Evolutionary conservation across 805 yeast species (phyloP).

Genomic region (Zygosaccharomyces rouxii): DNA sequence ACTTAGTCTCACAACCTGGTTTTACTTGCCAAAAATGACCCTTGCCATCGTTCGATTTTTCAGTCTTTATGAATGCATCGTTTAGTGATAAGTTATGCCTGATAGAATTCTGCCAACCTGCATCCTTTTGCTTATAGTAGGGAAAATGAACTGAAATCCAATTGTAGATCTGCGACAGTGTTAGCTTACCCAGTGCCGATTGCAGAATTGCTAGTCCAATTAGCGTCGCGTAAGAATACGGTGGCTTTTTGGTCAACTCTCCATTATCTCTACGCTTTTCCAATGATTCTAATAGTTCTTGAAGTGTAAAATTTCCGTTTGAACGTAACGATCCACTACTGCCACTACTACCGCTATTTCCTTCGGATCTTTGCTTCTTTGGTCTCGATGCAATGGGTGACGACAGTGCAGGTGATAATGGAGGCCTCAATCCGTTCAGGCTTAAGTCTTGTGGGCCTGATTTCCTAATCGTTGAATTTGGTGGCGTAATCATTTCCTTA

Average conservation of each 20-base stretch:
- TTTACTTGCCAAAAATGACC: slow-evolving; percentile 89
- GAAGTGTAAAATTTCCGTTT: slow-evolving; percentile 30
- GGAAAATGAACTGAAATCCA: slow-evolving; percentile 89
- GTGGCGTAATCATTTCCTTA: slow-evolving; percentile 28
- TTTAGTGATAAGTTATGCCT: slow-evolving; percentile 90
- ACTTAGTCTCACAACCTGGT: slow-evolving; percentile 76
- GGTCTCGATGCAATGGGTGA: slow-evolving; percentile 32
- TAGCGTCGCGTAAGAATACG: slow-evolving; percentile 87
- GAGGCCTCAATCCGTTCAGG: slow-evolving; percentile 10
- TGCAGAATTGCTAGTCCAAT: slow-evolving; percentile 90
- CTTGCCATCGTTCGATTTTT: slow-evolving; percentile 83
- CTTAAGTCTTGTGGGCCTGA: background rate
- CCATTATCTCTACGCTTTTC: slow-evolving; percentile 17
- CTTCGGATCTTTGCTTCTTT: slow-evolving; percentile 30
- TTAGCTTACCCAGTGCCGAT: slow-evolving; percentile 65
- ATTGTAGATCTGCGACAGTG: slow-evolving; percentile 77
- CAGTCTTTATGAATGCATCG: slow-evolving; percentile 86
- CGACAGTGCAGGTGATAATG: slow-evolving; percentile 32
- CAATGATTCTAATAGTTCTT: slow-evolving; percentile 28
- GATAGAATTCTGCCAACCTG: slow-evolving; percentile 97
- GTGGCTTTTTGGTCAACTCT: slow-evolving; percentile 57
- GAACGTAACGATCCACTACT: slow-evolving; percentile 19
- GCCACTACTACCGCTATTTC: slow-evolving; percentile 6
- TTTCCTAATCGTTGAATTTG: slow-evolving; percentile 26
- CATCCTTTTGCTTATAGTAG: slow-evolving; percentile 77